Conservation (phyloP, 129 eudicot species). For the Saposhnikovia divaricata region DNA sequence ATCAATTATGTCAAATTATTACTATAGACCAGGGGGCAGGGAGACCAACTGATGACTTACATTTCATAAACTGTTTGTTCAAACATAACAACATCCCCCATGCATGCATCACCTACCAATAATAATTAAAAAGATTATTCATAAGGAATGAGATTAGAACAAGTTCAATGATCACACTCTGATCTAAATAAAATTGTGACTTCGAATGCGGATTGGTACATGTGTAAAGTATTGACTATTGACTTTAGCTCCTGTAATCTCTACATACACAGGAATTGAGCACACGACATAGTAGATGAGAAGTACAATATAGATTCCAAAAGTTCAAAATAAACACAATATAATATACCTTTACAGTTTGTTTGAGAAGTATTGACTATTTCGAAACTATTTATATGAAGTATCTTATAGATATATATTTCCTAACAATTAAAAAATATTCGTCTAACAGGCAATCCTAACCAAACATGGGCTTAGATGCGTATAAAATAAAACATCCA, state of each 20-base stretch:
- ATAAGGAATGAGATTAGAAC: not conserved
- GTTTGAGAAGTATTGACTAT: no score
- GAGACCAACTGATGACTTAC: conserved; percentile 33
- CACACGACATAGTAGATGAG: not conserved
- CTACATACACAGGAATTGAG: not conserved
- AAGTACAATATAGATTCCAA: not conserved
- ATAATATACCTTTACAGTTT: conserved; percentile 65
- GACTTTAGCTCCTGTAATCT: not conserved
- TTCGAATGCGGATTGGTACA: not conserved
- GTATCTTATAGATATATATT: no score
- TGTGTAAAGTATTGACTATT: not conserved
- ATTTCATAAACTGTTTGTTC: conserved; percentile 89
- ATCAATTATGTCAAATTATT: no score
- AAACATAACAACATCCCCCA: conserved; percentile 81
- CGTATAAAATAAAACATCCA: no score
- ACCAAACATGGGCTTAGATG: no score
- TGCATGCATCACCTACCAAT: conserved; percentile 89
- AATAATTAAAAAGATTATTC: not conserved
- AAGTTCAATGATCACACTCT: not conserved
- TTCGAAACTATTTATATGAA: no score
- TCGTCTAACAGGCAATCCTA: no score
- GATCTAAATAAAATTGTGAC: not conserved
- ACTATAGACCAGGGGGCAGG: no score
- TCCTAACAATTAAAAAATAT: no score
- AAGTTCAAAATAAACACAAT: not conserved